Percentiles rank a stretch among this genome's conserved stretches.
Evolutionary conservation across 1,284 basidiomycete genomes (phyloP).

Genomic region (Ceratobasidium sp.): DNA sequence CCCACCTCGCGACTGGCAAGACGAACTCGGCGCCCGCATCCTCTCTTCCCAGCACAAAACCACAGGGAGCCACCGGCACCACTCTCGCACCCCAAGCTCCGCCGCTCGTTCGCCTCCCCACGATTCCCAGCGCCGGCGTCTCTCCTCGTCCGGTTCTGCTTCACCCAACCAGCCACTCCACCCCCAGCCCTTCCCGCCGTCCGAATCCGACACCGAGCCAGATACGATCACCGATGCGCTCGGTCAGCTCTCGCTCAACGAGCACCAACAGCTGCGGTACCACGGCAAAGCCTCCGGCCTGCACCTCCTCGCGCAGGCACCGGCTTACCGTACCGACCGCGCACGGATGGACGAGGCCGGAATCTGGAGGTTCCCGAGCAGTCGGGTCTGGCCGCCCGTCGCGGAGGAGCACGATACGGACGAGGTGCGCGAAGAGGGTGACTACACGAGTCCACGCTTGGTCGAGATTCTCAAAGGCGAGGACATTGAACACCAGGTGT

Average conservation of each 20-base stretch:
- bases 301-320: constrained; percentile 66
- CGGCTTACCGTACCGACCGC: constrained; percentile 26
- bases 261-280: constrained; percentile 82
- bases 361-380: constrained; percentile 70
- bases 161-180: constrained; percentile 23
- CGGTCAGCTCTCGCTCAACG: constrained; percentile 85
- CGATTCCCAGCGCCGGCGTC: constrained; percentile 45
- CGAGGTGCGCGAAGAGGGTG: constrained; percentile 47
- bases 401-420: constrained; percentile 56
- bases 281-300: constrained; percentile 84
- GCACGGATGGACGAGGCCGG: constrained; percentile 44
- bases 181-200: neutral
- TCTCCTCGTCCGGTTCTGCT: constrained; percentile 43
- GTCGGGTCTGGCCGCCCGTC: constrained; percentile 82
- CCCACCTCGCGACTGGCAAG: constrained; percentile 84
- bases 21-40: constrained; percentile 67
- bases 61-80: neutral
- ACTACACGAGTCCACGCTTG: neutral
- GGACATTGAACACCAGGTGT: constrained; percentile 57
- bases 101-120: constrained; percentile 10
- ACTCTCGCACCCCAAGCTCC: constrained; percentile 30
- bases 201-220: constrained; percentile 45
- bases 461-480: constrained; percentile 17
- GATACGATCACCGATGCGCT: constrained; percentile 72
- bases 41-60: constrained; percentile 45